A percentile compares a stretch with the other conserved stretches of the same genome.
These are phyloP conservation scores for Suillus americanus DNA, from an alignment of 768 basidiomycete genomes.

Conservation along the genomic window DNA sequence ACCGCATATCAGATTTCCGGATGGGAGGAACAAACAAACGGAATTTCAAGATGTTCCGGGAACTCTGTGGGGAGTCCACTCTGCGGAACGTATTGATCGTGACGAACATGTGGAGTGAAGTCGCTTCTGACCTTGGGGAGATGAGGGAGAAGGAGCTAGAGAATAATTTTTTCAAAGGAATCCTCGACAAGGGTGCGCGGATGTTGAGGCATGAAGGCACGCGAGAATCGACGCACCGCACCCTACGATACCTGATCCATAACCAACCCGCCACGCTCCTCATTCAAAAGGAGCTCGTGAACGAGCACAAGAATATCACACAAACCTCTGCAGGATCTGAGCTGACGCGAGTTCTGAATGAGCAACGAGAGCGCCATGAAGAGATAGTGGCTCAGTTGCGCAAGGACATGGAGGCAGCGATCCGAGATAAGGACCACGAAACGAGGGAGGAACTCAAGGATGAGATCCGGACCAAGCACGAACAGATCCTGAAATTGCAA, in stretches of 20 bases:
- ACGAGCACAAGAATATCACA: slow-evolving; percentile 37
- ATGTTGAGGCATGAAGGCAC: slow-evolving; percentile 37
- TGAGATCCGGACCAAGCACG: slow-evolving; percentile 18
- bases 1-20: slow-evolving; percentile 42
- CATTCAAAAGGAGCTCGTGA: slow-evolving; percentile 46
- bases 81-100: slow-evolving; percentile 42
- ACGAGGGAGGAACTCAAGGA: slow-evolving; percentile 36
- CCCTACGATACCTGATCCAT: slow-evolving; percentile 37
- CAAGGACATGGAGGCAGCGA: slow-evolving; percentile 41
- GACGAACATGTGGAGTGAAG: slow-evolving; percentile 46
- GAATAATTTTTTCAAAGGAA: slow-evolving; percentile 41
- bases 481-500: neutral
- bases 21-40: slow-evolving; percentile 40
- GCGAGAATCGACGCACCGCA: slow-evolving; percentile 36
- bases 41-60: slow-evolving; percentile 42
- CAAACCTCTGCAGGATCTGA: slow-evolving; percentile 48
- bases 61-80: slow-evolving; percentile 43
- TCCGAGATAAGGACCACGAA: slow-evolving; percentile 38
- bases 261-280: slow-evolving; percentile 38
- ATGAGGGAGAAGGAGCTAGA: slow-evolving; percentile 40
- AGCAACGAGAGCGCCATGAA: slow-evolving; percentile 38
- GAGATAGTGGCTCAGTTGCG: slow-evolving; percentile 41
- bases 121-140: slow-evolving; percentile 26
- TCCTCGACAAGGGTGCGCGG: slow-evolving; percentile 39
- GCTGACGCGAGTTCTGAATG: slow-evolving; percentile 41